These are phyloP conservation scores for Hortiboletus campestris DNA, from an alignment of 768 basidiomycete species.

Conservation along the genomic window DNA sequence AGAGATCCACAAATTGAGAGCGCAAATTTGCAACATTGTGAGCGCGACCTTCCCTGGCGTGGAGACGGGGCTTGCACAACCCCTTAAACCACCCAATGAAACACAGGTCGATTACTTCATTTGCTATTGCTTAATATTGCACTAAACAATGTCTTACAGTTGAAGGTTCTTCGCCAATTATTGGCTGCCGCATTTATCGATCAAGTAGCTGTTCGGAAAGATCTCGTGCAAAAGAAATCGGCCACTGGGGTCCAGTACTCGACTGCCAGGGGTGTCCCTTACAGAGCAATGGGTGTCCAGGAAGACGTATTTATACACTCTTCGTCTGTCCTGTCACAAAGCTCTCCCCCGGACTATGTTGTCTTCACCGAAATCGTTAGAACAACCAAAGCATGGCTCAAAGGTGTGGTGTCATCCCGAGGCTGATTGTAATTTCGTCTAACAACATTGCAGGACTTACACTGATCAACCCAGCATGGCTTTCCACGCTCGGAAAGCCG, in stretches of 20 bases:
- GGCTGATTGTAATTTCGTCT: background rate
- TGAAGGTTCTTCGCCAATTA: constrained; percentile 88
- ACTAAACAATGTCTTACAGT: constrained; percentile 41
- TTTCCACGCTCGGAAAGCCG: constrained; percentile 74
- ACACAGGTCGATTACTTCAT: constrained; percentile 55
- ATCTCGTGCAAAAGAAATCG: constrained; percentile 61
- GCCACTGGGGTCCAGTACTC: constrained; percentile 65
- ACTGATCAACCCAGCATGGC: constrained; percentile 83
- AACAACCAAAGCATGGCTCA: constrained; percentile 73
- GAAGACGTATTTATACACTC: constrained; percentile 95
- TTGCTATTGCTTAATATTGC: background rate
- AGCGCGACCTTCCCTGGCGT: constrained; percentile 68
- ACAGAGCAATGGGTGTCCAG: constrained; percentile 71
- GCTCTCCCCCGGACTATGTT: constrained; percentile 80
- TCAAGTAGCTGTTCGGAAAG: constrained; percentile 90
- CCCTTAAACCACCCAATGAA: constrained; percentile 72
- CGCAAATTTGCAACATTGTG: constrained; percentile 86
- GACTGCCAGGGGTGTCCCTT: constrained; percentile 77
- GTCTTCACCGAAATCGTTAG: constrained; percentile 81
- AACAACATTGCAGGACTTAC: constrained; percentile 59
- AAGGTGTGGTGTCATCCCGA: constrained; percentile 48
- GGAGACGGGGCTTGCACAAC: constrained; percentile 57
- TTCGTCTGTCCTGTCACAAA: constrained; percentile 70
- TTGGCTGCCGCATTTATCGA: constrained; percentile 91
- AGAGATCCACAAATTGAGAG: constrained; percentile 93